Evolutionary conservation across 345 rosid species (phyloP), one percentile per base, ranked within the genome.

Genomic region (Lepidium africanum): DNA sequence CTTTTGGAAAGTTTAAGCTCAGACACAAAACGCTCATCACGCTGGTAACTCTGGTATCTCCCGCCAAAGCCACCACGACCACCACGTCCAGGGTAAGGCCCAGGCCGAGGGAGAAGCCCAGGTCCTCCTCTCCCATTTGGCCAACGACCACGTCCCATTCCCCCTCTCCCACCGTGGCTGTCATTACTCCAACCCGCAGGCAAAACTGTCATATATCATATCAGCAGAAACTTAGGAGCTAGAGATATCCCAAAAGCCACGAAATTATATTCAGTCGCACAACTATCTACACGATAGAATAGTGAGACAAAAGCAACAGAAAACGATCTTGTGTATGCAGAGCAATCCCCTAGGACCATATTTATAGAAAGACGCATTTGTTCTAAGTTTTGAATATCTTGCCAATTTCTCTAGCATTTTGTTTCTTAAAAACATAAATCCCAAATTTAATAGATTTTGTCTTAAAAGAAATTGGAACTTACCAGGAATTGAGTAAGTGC

Each of bases 51-150:
- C 46, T 81, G 67, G 76, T 83, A 94, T 80, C 80, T 91, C 7
- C 82, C 63, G 23, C 77, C 73, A 27, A 36, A 60, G 9, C 86
- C 86, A 74, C 68, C 84, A 45, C 96, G 96, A 81, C 63, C 89
- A 63, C 90, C 84, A 71, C 85, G 92, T 71, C 94, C 87, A 58
- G 92, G 95, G 76, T 74, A 86, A 81, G 85, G 81, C 46, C 92
- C 92, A 30, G 96, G 99, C 27, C 96, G 86, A 42, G 96, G 96
- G 73, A 94, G 97, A 59, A 89, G 80, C 64, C 97, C 97, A 14
- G 87, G 80, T 68, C 96, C 87, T 66, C 96, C 98, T 78, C 97
- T 87, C 25, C 78, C 70, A 52, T 74, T 74, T 49, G 77, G 81
- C 98, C 97, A 87, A 25, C 95, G 92, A 40, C 93, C 96, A 57